These are phyloP conservation scores for Fusarium poae DNA, from an alignment of 2,329 filamentous ascomycete genomes.

Conservation along the genomic window DNA sequence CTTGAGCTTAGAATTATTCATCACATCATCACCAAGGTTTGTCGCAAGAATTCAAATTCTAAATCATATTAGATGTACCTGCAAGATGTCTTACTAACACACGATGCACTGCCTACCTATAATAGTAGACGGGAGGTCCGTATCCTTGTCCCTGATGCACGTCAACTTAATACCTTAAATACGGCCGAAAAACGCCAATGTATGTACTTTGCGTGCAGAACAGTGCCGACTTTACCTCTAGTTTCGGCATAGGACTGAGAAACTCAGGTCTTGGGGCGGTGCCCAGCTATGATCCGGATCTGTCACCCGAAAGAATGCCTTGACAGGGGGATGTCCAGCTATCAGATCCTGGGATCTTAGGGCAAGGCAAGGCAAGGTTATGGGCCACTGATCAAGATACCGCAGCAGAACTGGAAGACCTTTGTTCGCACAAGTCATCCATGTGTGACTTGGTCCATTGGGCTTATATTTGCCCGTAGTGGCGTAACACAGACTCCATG, in stretches of 20 bases:
- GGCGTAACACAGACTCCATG: not conserved
- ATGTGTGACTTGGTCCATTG: not conserved
- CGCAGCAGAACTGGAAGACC: not conserved
- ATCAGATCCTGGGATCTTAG: not conserved
- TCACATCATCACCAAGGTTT: not conserved
- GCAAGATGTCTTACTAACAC: constrained; percentile 1
- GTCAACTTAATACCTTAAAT: constrained; percentile 25
- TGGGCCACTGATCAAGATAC: not conserved
- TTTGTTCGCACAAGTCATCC: not conserved
- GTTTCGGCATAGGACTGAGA: not conserved
- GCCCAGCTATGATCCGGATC: constrained; percentile 1
- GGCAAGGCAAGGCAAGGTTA: not conserved
- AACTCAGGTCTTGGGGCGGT: not conserved
- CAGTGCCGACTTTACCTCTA: not conserved
- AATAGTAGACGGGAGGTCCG: constrained; percentile 8
- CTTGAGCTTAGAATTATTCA: not conserved
- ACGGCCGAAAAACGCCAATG: constrained; percentile 20
- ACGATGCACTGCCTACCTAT: not conserved
- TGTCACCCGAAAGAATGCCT: not conserved
- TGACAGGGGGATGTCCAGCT: not conserved
- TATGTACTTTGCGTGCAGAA: constrained; percentile 2
- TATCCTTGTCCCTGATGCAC: constrained; percentile 25
- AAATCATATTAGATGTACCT: not conserved
- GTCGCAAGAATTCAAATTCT: not conserved
- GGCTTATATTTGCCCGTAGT: not conserved